Percentiles rank a stretch among this genome's conserved stretches.
phyloP scores from a whole-genome alignment of 2,329 filamentous ascomycete genomes.

The Aspergillus hiratsukae region DNA sequence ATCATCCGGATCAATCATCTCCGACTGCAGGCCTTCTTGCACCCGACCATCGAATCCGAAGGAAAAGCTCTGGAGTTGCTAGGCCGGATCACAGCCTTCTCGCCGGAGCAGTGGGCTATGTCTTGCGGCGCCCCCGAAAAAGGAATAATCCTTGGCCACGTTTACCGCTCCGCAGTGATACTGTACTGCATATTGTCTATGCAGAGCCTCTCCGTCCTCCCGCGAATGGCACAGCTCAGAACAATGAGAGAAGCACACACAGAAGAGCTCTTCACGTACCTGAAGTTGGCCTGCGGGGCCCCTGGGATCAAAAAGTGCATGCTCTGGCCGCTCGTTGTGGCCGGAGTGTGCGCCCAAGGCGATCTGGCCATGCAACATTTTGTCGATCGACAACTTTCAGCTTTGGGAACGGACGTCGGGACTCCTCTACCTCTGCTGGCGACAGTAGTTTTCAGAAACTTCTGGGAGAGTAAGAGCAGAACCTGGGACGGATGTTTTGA shows the following conservation, averaged over 20 bases:
- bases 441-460: not conserved
- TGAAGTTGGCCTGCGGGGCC: not conserved
- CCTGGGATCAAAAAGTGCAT: conserved; percentile 1
- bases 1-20: conserved; percentile 7
- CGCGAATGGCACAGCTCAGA: not conserved
- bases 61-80: not conserved
- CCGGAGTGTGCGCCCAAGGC: not conserved
- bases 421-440: not conserved
- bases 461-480: conserved; percentile 1
- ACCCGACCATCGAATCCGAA: not conserved
- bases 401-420: not conserved
- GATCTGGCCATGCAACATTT: not conserved
- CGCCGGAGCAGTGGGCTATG: not conserved
- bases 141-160: conserved; percentile 2
- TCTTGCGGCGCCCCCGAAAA: not conserved
- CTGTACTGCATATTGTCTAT: conserved; percentile 6
- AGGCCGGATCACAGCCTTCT: conserved; percentile 2
- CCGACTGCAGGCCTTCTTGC: not conserved
- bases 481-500: conserved; percentile 6
- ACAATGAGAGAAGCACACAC: conserved; percentile 1
- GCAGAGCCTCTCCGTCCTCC: conserved; percentile 1
- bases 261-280: not conserved
- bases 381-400: not conserved
- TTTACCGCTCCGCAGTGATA: conserved; percentile 5
- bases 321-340: conserved; percentile 6